Evolutionary conservation across 495 filamentous ascomycete genomes (phyloP).

Genomic region (Xylaria cubensis): DNA sequence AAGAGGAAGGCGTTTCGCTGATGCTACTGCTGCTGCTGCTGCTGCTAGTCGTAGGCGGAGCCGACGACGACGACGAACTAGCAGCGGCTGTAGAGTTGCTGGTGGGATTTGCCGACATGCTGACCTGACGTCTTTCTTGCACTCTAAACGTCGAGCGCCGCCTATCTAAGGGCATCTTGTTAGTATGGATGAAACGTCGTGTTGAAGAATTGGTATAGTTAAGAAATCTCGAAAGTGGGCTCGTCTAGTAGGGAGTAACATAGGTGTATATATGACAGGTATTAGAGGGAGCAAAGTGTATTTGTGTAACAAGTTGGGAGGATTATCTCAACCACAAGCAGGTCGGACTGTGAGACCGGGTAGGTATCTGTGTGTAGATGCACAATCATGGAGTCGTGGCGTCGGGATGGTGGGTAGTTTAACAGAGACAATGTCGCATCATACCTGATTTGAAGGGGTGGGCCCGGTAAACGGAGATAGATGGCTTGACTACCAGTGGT

Average conservation of each 20-base stretch:
- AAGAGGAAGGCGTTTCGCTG: neutral
- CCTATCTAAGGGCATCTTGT: slow-evolving; percentile 20
- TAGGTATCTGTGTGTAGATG: slow-evolving; percentile 1
- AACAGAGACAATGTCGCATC: slow-evolving; percentile 9
- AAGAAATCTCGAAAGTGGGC: neutral
- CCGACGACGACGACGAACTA: neutral
- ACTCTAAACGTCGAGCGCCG: slow-evolving; percentile 20
- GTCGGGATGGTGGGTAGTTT: slow-evolving; percentile 1
- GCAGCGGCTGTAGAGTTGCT: neutral
- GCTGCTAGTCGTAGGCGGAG: neutral
- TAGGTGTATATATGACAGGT: neutral
- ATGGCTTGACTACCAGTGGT: slow-evolving; percentile 16
- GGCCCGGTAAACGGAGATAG: neutral
- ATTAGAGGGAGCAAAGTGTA: neutral
- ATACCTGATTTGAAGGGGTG: slow-evolving; percentile 27
- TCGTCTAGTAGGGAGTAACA: neutral
- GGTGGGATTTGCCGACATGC: slow-evolving; percentile 16
- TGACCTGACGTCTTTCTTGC: slow-evolving; percentile 10
- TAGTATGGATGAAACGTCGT: neutral
- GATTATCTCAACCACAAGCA: slow-evolving; percentile 14
- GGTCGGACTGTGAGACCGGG: slow-evolving; percentile 3
- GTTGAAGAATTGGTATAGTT: neutral
- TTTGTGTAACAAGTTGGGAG: neutral
- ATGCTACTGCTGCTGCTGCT: neutral
- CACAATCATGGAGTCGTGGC: slow-evolving; percentile 2